Evolutionary conservation across 768 basidiomycete genomes (phyloP).

Genomic region (Naganishia antarctica): DNA sequence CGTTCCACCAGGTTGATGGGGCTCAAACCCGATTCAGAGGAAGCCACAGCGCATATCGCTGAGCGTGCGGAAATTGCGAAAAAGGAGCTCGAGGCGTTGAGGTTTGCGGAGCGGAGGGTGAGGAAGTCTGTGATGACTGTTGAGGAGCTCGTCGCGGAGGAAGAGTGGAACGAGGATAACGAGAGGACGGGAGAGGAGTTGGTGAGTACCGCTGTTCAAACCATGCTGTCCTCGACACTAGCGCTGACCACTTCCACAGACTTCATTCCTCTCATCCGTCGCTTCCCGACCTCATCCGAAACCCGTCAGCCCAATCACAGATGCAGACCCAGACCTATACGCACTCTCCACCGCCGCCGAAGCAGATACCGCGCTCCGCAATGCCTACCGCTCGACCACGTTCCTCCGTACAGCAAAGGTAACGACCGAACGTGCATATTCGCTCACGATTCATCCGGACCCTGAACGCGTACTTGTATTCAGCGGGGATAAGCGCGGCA

Average conservation of each 20-base stretch:
- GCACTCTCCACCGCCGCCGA: conserved; percentile 23
- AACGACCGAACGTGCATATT: conserved; percentile 50
- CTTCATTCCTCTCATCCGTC: conserved; percentile 28
- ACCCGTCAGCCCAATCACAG: background rate
- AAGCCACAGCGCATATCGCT: background rate
- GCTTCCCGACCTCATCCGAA: conserved; percentile 26
- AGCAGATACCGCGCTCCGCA: conserved; percentile 34
- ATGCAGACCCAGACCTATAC: conserved; percentile 30
- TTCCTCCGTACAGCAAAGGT: conserved; percentile 45
- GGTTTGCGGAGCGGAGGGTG: conserved; percentile 15
- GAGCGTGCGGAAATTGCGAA: conserved; percentile 6
- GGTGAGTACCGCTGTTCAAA: conserved; percentile 6
- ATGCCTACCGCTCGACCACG: conserved; percentile 38
- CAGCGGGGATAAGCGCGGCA: conserved; percentile 49
- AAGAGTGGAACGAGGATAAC: conserved; percentile 14
- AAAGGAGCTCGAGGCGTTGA: background rate
- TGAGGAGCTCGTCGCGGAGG: conserved; percentile 20
- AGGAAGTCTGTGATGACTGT: conserved; percentile 14
- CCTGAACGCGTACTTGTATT: conserved; percentile 47
- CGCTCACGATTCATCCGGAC: conserved; percentile 50
- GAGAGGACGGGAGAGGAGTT: conserved; percentile 1
- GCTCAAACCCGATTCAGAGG: background rate
- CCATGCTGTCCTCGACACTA: background rate
- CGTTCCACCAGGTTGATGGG: conserved; percentile 4
- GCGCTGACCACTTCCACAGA: conserved; percentile 16